These are phyloP conservation scores for Albophoma yamanashiensis DNA, from an alignment of 2,329 filamentous ascomycete genomes.

Conservation along the genomic window DNA sequence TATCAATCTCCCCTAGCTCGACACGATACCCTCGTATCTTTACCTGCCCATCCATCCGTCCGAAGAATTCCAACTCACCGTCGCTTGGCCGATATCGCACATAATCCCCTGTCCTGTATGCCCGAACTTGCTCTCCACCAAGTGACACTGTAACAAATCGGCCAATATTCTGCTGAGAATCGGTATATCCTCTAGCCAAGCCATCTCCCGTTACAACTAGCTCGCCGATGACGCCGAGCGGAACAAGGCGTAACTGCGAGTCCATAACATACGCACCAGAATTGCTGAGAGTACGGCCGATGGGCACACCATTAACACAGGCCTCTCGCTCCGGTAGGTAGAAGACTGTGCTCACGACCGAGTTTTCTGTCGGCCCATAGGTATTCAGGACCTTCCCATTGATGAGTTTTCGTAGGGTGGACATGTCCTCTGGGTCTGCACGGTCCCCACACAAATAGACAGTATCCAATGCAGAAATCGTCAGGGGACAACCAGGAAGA, in stretches of 20 bases:
- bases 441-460: background rate
- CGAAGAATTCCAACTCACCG: constrained; percentile 14
- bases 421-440: background rate
- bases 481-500: background rate
- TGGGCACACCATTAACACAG: background rate
- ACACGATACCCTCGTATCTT: constrained; percentile 20
- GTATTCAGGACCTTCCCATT: no score
- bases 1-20: constrained; percentile 17
- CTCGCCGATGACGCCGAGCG: constrained; percentile 15
- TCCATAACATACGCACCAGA: constrained; percentile 10
- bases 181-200: constrained; percentile 9
- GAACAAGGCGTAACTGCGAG: constrained; percentile 9
- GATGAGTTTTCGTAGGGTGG: background rate
- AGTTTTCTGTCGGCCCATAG: background rate
- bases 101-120: constrained; percentile 16
- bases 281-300: background rate
- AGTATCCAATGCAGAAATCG: no score
- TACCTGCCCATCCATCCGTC: constrained; percentile 15
- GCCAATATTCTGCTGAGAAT: background rate
- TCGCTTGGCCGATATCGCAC: constrained; percentile 9
- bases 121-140: background rate
- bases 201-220: constrained; percentile 16
- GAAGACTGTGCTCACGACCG: background rate
- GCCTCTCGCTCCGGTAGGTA: no score
- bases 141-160: background rate